Percentiles rank a stretch among this genome's conserved stretches.
Conservation (phyloP, 805 yeast genomes). For the Candida yuanshanica region DNA sequence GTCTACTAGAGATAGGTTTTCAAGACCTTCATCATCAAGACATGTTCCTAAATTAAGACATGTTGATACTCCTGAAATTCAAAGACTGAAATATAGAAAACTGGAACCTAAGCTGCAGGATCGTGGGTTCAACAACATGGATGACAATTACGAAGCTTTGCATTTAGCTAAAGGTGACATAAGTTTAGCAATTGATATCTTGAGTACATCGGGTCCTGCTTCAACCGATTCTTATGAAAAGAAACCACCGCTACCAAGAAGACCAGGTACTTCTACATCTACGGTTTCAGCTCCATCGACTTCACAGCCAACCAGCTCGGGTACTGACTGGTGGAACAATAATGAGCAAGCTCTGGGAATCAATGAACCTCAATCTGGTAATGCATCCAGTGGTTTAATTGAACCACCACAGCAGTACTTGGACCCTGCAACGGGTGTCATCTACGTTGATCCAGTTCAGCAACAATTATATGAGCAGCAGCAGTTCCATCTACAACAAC, state of each 20-base stretch:
- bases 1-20: slow-evolving; percentile 3
- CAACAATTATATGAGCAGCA: slow-evolving; percentile 32
- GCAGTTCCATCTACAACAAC: slow-evolving; percentile 18
- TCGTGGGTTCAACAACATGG: slow-evolving; percentile 54
- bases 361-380: slow-evolving; percentile 5
- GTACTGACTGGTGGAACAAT: slow-evolving; percentile 19
- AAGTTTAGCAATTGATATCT: slow-evolving; percentile 51
- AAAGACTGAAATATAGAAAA: slow-evolving; percentile 43
- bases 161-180: slow-evolving; percentile 53
- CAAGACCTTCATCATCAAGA: slow-evolving; percentile 5
- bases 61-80: slow-evolving; percentile 48
- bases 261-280: slow-evolving; percentile 19
- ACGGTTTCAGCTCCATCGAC: slow-evolving; percentile 5
- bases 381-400: slow-evolving; percentile 23
- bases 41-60: slow-evolving; percentile 39
- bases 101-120: slow-evolving; percentile 44
- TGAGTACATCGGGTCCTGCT: slow-evolving; percentile 34
- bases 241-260: slow-evolving; percentile 44
- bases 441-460: slow-evolving; percentile 65
- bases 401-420: slow-evolving; percentile 61
- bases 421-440: slow-evolving; percentile 65
- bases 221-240: slow-evolving; percentile 34
- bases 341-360: slow-evolving; percentile 15
- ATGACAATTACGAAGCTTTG: slow-evolving; percentile 59
- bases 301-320: slow-evolving; percentile 1